Conservation (phyloP, 805 yeast species). For the Candida tibetensis region DNA sequence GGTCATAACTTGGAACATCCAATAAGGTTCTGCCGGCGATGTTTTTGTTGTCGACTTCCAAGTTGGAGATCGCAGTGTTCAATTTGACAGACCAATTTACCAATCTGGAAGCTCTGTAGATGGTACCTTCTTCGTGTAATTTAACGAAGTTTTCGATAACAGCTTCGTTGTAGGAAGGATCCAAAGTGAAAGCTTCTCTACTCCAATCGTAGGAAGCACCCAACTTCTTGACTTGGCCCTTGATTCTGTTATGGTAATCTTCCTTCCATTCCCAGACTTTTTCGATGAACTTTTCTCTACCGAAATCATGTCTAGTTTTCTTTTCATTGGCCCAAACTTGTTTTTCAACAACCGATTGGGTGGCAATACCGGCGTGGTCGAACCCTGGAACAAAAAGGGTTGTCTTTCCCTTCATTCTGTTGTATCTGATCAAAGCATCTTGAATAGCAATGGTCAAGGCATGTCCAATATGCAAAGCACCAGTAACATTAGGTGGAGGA, state of each 20-base stretch:
- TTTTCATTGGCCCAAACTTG: slow-evolving; percentile 85
- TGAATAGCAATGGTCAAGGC: slow-evolving; percentile 94
- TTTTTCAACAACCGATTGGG: slow-evolving; percentile 97
- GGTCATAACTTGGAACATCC: slow-evolving; percentile 85
- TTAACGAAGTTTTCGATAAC: slow-evolving; percentile 90
- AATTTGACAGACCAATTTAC: slow-evolving; percentile 96
- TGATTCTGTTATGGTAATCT: slow-evolving; percentile 82
- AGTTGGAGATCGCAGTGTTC: slow-evolving; percentile 92
- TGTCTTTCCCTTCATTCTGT: slow-evolving; percentile 97
- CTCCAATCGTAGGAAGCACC: slow-evolving; percentile 98
- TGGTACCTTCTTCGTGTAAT: slow-evolving; percentile 90
- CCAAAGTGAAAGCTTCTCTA: slow-evolving; percentile 90
- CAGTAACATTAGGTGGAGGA: slow-evolving; percentile 99
- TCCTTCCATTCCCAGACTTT: slow-evolving; percentile 99
- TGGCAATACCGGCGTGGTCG: slow-evolving; percentile 99
- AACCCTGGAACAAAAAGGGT: slow-evolving; percentile 93
- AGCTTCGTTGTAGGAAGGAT: slow-evolving; percentile 71
- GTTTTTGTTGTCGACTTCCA: slow-evolving; percentile 93
- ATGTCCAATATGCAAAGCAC: slow-evolving; percentile 98
- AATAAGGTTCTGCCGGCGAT: slow-evolving; percentile 77
- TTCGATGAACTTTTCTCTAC: slow-evolving; percentile 84
- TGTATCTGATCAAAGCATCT: slow-evolving; percentile 87
- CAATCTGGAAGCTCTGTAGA: slow-evolving; percentile 89
- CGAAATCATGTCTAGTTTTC: slow-evolving; percentile 90
- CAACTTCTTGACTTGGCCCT: slow-evolving; percentile 74